Base-by-base conservation (phyloP, 1,139 yeast species). In the Blastobotrys illinoisensis region DNA sequence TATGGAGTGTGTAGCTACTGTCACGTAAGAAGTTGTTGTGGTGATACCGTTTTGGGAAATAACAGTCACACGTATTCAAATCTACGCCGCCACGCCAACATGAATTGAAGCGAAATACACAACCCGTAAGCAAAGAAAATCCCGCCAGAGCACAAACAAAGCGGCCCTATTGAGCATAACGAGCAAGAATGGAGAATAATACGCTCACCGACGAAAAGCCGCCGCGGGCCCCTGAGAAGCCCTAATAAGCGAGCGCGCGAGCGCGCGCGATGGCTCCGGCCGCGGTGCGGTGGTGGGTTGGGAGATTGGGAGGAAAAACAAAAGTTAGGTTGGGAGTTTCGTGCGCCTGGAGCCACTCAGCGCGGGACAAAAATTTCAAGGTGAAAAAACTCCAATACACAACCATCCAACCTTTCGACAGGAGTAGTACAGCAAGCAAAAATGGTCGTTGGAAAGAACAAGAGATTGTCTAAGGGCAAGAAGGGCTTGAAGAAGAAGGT, bases 401-500 rank as follows among this genome's bases (percentile, higher is more conserved):
- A 43, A 32, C 40, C 40, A 32, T 32, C 40, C 40, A 32, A 32
- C 40, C 51, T 48, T 14, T 21, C 47, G 47, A 44, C 47, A 47
- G n/a, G n/a, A n/a, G n/a, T n/a, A n/a, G 36, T 19, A 44, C 45
- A 36, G 28, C 24, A 48, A 49, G 44, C 50, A 64, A 62, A 56
- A 60, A 87, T 88, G 95, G 96, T 93, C 83, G 93, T 88, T 78
- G 96, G 96, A 77, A 88, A 88, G 88, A 88, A 88, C 79, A 88
- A 88, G 90, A 86, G 96, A 84, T 81, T 88, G 79, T 85, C 91
- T 80, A 88, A 88, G 82, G 95, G 96, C 78, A 88, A 88, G 89
- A 88, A 88, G 80, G 95, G 95, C 73, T 78, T 86, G 78, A 88
- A 88, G 95, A 88, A 88, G 91, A 88, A 84, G 85, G 89, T 85